These are phyloP conservation scores for Coriolopsis trogii DNA, from an alignment of 1,284 basidiomycete genomes.

Conservation along the genomic window DNA sequence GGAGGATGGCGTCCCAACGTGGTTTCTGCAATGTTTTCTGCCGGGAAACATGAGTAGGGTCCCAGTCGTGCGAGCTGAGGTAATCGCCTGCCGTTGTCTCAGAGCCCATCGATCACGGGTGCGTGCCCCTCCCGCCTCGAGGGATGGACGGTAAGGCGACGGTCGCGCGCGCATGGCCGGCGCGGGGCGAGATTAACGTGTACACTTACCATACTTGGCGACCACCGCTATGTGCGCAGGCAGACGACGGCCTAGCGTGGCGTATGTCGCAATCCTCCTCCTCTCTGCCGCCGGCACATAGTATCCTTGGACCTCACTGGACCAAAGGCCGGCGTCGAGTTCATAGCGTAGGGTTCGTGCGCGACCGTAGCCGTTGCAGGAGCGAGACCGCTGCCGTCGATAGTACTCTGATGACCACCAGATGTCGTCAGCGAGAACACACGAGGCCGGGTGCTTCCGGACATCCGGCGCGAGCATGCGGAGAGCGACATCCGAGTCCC, in stretches of 20 bases:
- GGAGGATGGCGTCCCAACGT: conserved; percentile 11
- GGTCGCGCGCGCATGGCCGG: neutral
- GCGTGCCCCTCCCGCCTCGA: no score
- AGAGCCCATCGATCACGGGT: no score
- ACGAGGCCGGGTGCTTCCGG: conserved; percentile 13
- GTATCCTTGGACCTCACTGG: no score
- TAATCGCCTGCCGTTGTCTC: conserved; percentile 1
- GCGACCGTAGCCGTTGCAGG: no score
- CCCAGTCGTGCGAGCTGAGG: conserved; percentile 13
- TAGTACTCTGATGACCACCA: conserved; percentile 8
- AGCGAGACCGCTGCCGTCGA: neutral
- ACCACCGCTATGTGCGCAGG: neutral
- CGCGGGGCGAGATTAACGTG: neutral
- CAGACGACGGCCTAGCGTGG: neutral
- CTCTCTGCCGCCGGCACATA: neutral
- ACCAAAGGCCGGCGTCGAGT: no score
- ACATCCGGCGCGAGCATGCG: conserved; percentile 18
- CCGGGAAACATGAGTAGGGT: conserved; percentile 17
- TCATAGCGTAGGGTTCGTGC: no score
- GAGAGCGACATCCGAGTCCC: conserved; percentile 11
- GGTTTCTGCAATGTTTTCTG: conserved; percentile 17
- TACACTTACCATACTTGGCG: neutral
- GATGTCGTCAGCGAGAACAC: conserved; percentile 10
- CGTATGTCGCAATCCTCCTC: neutral
- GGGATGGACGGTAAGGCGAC: neutral